A percentile compares a stretch with the other conserved stretches of the same genome.
Evolutionary conservation across 2,329 filamentous ascomycete genomes (phyloP).

Genomic region (Leptoxyphium fumago): DNA sequence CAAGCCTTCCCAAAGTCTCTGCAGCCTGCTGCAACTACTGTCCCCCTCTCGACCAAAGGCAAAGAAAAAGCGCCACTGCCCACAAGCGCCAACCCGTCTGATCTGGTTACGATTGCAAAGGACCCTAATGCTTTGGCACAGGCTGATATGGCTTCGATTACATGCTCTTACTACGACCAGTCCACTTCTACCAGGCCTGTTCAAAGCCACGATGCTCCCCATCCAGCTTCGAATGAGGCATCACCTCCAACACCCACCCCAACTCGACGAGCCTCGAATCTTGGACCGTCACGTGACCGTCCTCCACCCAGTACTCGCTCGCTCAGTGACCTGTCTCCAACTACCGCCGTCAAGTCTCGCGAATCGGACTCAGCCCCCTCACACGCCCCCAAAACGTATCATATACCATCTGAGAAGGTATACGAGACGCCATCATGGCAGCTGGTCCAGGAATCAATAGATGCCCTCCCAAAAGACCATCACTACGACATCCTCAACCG

Average conservation of each 20-base stretch:
- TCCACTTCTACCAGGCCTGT: conserved; percentile 19
- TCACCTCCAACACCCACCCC: conserved; percentile 59
- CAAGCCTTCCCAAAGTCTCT: conserved; percentile 31
- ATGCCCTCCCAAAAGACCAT: conserved; percentile 54
- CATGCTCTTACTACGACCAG: conserved; percentile 59
- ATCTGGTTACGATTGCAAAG: conserved; percentile 62
- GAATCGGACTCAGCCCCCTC: conserved; percentile 23
- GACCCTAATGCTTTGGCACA: conserved; percentile 37
- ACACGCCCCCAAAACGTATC: conserved; percentile 39
- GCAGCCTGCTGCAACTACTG: conserved; percentile 9
- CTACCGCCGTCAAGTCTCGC: conserved; percentile 14
- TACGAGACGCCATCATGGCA: conserved; percentile 26
- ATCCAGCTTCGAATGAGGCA: conserved; percentile 18
- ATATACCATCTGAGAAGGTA: conserved; percentile 42
- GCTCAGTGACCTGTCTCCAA: conserved; percentile 12
- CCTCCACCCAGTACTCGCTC: conserved; percentile 12
- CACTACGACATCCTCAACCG: conserved; percentile 79
- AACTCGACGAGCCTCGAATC: conserved; percentile 47
- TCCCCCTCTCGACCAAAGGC: conserved; percentile 43
- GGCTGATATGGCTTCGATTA: conserved; percentile 64
- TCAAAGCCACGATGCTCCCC: conserved; percentile 19
- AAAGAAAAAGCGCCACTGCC: conserved; percentile 53
- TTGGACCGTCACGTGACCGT: conserved; percentile 26
- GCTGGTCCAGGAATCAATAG: conserved; percentile 26
- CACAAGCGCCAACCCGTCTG: conserved; percentile 59